Percentiles rank a stretch among this genome's conserved stretches.
phyloP scores from a whole-genome alignment of 805 yeast genomes.

The Metschnikowia bowlesiae region DNA sequence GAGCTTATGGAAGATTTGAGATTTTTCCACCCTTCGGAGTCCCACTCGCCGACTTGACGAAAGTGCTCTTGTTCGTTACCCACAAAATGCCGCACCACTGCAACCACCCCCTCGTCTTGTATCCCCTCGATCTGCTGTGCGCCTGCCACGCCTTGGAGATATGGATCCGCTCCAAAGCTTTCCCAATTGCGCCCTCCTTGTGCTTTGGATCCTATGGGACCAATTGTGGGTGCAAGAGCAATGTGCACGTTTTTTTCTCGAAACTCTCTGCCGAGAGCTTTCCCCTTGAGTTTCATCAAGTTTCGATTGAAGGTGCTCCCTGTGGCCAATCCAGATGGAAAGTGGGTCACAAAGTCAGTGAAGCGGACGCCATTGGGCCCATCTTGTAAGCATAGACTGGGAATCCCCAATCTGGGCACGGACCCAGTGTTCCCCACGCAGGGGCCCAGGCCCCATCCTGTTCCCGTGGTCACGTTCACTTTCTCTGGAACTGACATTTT shows the following conservation, averaged over 20 bases:
- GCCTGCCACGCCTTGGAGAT: slow-evolving; percentile 52
- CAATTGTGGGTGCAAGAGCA: slow-evolving; percentile 53
- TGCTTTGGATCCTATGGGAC: slow-evolving; percentile 60
- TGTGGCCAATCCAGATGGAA: slow-evolving; percentile 56
- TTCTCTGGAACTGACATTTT: slow-evolving; percentile 56
- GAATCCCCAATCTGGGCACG: slow-evolving; percentile 51
- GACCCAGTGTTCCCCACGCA: slow-evolving; percentile 60
- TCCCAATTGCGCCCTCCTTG: slow-evolving; percentile 67
- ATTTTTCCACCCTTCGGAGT: slow-evolving; percentile 39
- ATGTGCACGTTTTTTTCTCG: slow-evolving; percentile 52
- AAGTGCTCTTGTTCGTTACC: slow-evolving; percentile 63
- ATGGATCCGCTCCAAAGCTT: slow-evolving; percentile 59
- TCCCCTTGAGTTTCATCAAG: slow-evolving; percentile 49
- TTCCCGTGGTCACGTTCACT: slow-evolving; percentile 60
- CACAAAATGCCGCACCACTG: slow-evolving; percentile 52
- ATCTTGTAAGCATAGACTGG: slow-evolving; percentile 56
- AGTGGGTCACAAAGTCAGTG: slow-evolving; percentile 53
- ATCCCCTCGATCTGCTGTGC: slow-evolving; percentile 51
- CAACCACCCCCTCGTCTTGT: slow-evolving; percentile 55
- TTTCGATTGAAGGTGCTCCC: slow-evolving; percentile 55
- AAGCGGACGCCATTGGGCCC: slow-evolving; percentile 59
- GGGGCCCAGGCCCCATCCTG: slow-evolving; percentile 60
- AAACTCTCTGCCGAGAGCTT: slow-evolving; percentile 54
- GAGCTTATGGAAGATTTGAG: slow-evolving; percentile 44
- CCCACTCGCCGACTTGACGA: slow-evolving; percentile 51